Conservation (phyloP, 768 basidiomycete genomes). For the Amanita rimosa region DNA sequence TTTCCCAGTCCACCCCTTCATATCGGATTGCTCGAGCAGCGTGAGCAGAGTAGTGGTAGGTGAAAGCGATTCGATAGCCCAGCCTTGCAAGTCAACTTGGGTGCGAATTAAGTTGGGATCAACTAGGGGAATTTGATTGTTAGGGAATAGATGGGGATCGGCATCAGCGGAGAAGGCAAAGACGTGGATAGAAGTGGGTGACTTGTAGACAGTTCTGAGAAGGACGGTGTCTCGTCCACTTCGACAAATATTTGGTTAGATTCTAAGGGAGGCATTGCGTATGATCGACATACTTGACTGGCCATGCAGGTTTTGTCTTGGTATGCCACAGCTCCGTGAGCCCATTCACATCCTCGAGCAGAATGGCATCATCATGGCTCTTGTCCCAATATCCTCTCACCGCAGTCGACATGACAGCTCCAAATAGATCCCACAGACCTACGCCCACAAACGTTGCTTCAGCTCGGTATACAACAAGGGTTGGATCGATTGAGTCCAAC, state of each 20-base stretch:
- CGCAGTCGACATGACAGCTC: constrained; percentile 78
- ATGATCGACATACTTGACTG: constrained; percentile 62
- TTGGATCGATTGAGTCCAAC: constrained; percentile 94
- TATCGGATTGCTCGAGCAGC: constrained; percentile 92
- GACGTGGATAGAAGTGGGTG: constrained; percentile 87
- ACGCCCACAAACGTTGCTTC: constrained; percentile 97
- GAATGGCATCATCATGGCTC: constrained; percentile 72
- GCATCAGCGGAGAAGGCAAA: constrained; percentile 86
- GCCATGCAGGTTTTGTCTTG: constrained; percentile 89
- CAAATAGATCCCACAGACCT: constrained; percentile 89
- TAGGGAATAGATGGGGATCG: constrained; percentile 77
- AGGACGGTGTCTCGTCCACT: constrained; percentile 88
- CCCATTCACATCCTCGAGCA: constrained; percentile 85
- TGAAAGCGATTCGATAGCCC: constrained; percentile 92
- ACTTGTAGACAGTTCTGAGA: constrained; percentile 94
- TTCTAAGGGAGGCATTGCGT: constrained; percentile 5
- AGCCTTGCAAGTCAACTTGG: constrained; percentile 97
- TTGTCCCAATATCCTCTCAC: constrained; percentile 83
- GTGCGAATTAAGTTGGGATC: constrained; percentile 81
- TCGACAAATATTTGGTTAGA: constrained; percentile 9
- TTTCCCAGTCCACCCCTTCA: constrained; percentile 95
- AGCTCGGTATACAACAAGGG: constrained; percentile 89
- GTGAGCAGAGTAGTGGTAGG: constrained; percentile 93
- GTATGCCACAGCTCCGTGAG: constrained; percentile 90
- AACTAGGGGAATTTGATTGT: constrained; percentile 34